Evolutionary conservation across 2,329 filamentous ascomycete genomes (phyloP).

Genomic region (Pseudogymnoascus sp.): DNA sequence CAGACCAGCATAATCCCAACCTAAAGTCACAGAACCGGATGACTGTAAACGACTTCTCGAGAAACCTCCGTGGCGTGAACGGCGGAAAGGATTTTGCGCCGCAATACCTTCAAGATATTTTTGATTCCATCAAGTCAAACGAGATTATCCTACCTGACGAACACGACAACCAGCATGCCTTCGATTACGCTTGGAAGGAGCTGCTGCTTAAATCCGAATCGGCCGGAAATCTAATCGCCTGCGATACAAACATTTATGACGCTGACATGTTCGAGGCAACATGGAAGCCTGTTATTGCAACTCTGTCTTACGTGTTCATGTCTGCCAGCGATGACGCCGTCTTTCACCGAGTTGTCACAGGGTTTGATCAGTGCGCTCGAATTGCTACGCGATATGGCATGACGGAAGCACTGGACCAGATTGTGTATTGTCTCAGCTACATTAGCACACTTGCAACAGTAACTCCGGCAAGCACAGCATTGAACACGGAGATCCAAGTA

Average conservation of each 20-base stretch:
- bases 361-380: constrained; percentile 91
- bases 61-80: constrained; percentile 87
- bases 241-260: constrained; percentile 90
- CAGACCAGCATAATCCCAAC: constrained; percentile 93
- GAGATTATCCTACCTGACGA: constrained; percentile 97
- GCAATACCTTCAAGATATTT: constrained; percentile 79
- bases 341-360: constrained; percentile 84
- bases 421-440: constrained; percentile 79
- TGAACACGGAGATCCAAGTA: constrained; percentile 94
- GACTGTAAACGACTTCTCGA: constrained; percentile 72
- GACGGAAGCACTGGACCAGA: constrained; percentile 82
- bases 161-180: constrained; percentile 92
- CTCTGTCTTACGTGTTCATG: constrained; percentile 96
- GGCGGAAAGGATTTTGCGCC: constrained; percentile 72
- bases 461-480: constrained; percentile 65
- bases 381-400: constrained; percentile 81
- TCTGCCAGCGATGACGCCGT: constrained; percentile 95
- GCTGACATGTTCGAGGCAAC: constrained; percentile 96
- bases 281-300: constrained; percentile 91
- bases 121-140: constrained; percentile 79
- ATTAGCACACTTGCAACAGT: constrained; percentile 83
- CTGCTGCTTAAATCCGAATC: constrained; percentile 75
- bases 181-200: constrained; percentile 97
- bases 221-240: constrained; percentile 64
- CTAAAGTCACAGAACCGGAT: constrained; percentile 72